Evolutionary conservation across 1,284 basidiomycete species (phyloP).

Genomic region (Ceratobasidium sp.): DNA sequence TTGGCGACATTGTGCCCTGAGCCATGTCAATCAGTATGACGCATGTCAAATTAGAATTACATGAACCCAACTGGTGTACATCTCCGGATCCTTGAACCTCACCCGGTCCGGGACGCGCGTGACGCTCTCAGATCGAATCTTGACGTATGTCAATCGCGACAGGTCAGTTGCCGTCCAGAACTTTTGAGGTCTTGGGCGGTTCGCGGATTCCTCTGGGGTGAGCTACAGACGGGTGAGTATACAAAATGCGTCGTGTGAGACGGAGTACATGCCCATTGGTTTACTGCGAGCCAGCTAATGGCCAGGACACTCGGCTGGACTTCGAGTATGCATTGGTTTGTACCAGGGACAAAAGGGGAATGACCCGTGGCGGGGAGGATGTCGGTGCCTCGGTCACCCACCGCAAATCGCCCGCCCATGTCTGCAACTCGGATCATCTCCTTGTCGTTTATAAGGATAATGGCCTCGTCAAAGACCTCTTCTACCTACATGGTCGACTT

Average conservation of each 20-base stretch:
- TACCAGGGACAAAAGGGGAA: conserved; percentile 14
- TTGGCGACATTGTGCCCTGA: conserved; percentile 15
- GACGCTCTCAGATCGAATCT: conserved; percentile 65
- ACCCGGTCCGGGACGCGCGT: conserved; percentile 62
- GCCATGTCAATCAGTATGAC: neutral
- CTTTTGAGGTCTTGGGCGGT: conserved; percentile 68
- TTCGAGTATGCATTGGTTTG: conserved; percentile 55
- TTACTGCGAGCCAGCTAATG: conserved; percentile 87
- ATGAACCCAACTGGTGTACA: conserved; percentile 40
- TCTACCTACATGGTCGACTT: neutral
- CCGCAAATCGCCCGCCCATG: conserved; percentile 68
- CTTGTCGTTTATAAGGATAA: conserved; percentile 56
- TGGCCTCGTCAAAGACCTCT: conserved; percentile 85
- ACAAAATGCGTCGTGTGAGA: neutral
- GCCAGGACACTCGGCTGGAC: conserved; percentile 81
- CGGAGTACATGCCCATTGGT: conserved; percentile 70
- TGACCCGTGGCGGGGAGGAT: conserved; percentile 64
- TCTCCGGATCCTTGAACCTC: conserved; percentile 57
- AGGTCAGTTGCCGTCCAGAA: conserved; percentile 78
- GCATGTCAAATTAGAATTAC: neutral
- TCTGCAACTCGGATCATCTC: conserved; percentile 74
- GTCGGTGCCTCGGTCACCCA: conserved; percentile 76
- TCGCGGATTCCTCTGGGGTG: conserved; percentile 60
- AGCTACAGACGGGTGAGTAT: conserved; percentile 57
- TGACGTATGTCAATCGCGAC: conserved; percentile 68